Conservation (phyloP, 2,329 filamentous ascomycete genomes). For the Diplodia scrobiculata region DNA sequence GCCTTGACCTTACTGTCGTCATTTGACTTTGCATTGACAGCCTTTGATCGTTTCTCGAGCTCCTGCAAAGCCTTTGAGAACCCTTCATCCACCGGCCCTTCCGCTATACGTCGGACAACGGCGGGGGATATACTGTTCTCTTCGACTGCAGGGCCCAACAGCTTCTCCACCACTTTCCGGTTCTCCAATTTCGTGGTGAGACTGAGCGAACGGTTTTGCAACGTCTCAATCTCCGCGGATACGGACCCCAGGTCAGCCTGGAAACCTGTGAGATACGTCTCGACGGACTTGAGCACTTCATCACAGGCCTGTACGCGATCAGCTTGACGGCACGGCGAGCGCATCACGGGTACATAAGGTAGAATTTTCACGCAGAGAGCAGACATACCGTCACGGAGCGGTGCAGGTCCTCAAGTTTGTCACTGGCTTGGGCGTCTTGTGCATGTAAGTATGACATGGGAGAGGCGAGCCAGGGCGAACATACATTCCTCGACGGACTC, state of each 20-base stretch:
- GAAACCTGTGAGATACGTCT: constrained; percentile 88
- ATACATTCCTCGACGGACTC: constrained; percentile 74
- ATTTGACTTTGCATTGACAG: constrained; percentile 68
- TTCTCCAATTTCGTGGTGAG: constrained; percentile 86
- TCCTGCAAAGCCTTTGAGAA: constrained; percentile 85
- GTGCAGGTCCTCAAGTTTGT: constrained; percentile 87
- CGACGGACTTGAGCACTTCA: constrained; percentile 88
- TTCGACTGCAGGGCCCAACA: constrained; percentile 84
- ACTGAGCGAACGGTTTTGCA: constrained; percentile 82
- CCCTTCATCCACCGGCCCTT: constrained; percentile 83
- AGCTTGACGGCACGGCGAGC: neutral
- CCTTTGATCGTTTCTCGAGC: constrained; percentile 73
- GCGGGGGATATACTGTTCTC: constrained; percentile 85
- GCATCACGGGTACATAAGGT: neutral
- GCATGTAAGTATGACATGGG: constrained; percentile 37
- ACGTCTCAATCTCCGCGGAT: constrained; percentile 89
- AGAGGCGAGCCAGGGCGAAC: constrained; percentile 42
- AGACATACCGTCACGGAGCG: constrained; percentile 67
- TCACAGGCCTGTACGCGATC: constrained; percentile 66
- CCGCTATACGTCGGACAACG: constrained; percentile 80
- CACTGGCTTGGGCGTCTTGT: constrained; percentile 73
- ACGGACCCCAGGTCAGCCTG: constrained; percentile 89
- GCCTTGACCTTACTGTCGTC: constrained; percentile 71
- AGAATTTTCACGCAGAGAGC: neutral
- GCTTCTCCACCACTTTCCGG: constrained; percentile 82